Conservation (phyloP, 257 asterid species). For the Ballota nigra region DNA sequence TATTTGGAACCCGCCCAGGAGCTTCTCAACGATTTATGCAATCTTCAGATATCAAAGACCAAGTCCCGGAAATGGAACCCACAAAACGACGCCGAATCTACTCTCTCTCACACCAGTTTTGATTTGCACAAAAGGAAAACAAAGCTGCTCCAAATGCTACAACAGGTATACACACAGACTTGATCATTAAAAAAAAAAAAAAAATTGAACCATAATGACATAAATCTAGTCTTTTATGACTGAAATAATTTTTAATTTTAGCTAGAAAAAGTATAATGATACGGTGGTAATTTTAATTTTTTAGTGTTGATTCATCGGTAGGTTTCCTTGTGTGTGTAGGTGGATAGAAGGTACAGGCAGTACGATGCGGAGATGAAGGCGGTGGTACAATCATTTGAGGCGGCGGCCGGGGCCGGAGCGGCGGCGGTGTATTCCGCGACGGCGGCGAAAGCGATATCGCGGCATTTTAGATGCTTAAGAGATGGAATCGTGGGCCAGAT, state of each 20-base stretch:
- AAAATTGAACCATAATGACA: too few species aligned
- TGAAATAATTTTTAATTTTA: too few species aligned
- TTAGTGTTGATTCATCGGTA: too few species aligned
- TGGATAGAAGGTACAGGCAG: conserved; percentile 85
- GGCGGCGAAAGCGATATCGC: conserved; percentile 80
- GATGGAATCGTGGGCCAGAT: conserved; percentile 65
- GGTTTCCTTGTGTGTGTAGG: conserved; percentile 29
- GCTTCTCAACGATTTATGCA: conserved; percentile 72
- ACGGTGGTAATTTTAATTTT: too few species aligned
- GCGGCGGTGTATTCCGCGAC: conserved; percentile 63
- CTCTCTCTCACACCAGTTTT: conserved; percentile 57
- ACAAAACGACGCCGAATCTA: conserved; percentile 37
- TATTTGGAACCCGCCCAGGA: conserved; percentile 69
- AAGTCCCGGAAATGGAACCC: conserved; percentile 18
- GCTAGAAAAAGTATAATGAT: too few species aligned
- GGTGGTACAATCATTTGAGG: conserved; percentile 66
- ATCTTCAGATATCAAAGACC: conserved; percentile 40
- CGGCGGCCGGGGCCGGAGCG: conserved; percentile 72
- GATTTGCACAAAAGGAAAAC: conserved; percentile 75
- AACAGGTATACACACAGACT: conserved; percentile 46
- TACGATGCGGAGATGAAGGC: conserved; percentile 77
- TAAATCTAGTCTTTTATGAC: too few species aligned
- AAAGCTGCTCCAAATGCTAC: conserved; percentile 77
- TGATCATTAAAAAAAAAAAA: too few species aligned
- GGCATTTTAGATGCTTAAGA: conserved; percentile 71